Conservation (phyloP, 805 yeast species). For the Zygosaccharomyces rouxii region DNA sequence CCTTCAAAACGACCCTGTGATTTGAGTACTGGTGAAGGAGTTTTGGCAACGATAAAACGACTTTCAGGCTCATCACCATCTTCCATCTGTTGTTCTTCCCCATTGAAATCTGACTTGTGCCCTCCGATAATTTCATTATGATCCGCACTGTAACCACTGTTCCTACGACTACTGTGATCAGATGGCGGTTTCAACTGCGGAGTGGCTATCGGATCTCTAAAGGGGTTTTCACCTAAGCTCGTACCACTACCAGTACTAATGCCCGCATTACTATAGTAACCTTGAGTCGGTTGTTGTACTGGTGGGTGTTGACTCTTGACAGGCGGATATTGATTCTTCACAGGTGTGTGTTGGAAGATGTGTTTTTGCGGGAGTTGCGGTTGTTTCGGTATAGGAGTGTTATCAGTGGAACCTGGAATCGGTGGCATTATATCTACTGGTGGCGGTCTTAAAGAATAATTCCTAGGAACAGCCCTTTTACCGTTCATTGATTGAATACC, state of each 20-base stretch:
- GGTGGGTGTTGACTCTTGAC: constrained; percentile 8
- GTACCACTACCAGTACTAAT: background rate
- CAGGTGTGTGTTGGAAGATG: constrained; percentile 31
- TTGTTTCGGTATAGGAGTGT: constrained; percentile 18
- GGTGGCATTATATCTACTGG: constrained; percentile 24
- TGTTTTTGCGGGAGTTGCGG: constrained; percentile 28
- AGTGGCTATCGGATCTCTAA: constrained; percentile 10
- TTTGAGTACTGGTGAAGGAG: constrained; percentile 43
- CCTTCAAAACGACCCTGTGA: constrained; percentile 35
- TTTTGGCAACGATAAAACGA: constrained; percentile 36
- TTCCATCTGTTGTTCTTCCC: constrained; percentile 3
- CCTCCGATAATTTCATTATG: constrained; percentile 1
- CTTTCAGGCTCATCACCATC: constrained; percentile 31
- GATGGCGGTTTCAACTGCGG: constrained; percentile 18
- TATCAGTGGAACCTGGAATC: constrained; percentile 30
- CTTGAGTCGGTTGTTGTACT: constrained; percentile 7
- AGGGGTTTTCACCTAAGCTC: constrained; percentile 8
- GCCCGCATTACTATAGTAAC: background rate
- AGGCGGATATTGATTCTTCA: constrained; percentile 28
- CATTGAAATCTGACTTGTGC: constrained; percentile 1
- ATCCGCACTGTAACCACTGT: constrained; percentile 11
- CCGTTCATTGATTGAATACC: constrained; percentile 17
- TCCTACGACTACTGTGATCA: constrained; percentile 11
- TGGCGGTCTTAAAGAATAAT: constrained; percentile 15
- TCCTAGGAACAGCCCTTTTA: constrained; percentile 1